Conservation (phyloP, 257 asterid species). For the Cynanchum wilfordii region DNA sequence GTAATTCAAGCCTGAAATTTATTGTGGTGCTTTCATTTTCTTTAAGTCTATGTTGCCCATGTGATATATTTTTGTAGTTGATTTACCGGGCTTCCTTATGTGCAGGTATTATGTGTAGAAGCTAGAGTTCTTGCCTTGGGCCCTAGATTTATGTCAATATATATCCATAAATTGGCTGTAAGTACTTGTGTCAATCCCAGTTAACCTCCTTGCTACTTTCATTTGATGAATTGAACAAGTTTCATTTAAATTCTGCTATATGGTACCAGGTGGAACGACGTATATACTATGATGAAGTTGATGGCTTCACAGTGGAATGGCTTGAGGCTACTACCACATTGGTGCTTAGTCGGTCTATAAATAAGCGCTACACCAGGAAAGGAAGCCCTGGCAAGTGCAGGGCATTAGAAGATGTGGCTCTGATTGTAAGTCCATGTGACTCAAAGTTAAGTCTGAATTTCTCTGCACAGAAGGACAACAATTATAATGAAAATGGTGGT, state of each 20-base stretch:
- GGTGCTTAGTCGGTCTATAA: constrained; percentile 47
- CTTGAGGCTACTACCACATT: constrained; percentile 70
- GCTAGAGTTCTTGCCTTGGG: constrained; percentile 87
- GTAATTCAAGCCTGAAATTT: background rate
- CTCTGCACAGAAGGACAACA: background rate
- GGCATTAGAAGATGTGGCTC: constrained; percentile 61
- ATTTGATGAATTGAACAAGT: background rate
- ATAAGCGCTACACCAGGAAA: constrained; percentile 39
- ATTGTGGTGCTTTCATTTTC: background rate
- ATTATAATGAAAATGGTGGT: constrained; percentile 5
- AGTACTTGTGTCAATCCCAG: constrained; percentile 23
- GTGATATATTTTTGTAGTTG: background rate
- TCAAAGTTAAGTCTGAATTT: constrained; percentile 19
- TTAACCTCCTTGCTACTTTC: background rate
- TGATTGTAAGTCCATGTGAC: constrained; percentile 44
- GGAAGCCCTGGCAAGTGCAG: constrained; percentile 46
- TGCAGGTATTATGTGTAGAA: constrained; percentile 61
- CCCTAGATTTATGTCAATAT: constrained; percentile 85
- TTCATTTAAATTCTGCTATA: background rate
- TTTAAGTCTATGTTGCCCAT: background rate
- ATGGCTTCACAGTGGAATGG: constrained; percentile 74
- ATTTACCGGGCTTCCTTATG: background rate
- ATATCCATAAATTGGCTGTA: constrained; percentile 84
- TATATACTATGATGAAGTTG: constrained; percentile 75
- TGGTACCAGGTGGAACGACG: constrained; percentile 66